Evolutionary conservation across 1,284 basidiomycete genomes (phyloP).

Genomic region (Rhodotorula sp.): DNA sequence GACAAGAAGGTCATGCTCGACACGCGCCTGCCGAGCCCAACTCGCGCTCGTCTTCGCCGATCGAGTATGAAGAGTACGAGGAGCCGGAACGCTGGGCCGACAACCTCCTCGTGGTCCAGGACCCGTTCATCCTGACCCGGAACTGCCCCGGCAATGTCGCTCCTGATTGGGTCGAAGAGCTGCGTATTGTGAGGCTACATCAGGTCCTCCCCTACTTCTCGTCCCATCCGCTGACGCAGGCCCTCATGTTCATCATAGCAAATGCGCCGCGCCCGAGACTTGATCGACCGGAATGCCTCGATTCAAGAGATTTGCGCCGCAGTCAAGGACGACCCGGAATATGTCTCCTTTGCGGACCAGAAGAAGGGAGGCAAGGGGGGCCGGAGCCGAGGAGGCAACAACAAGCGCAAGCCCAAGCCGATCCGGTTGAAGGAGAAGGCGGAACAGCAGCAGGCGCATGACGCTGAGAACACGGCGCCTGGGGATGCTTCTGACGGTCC

Average conservation of each 20-base stretch:
- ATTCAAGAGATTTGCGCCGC: conserved; percentile 19
- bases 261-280: conserved; percentile 25
- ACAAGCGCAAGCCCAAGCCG: not conserved
- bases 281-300: conserved; percentile 23
- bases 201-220: no score
- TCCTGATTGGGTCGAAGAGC: conserved; percentile 36
- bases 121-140: conserved; percentile 49
- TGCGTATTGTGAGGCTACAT: conserved; percentile 16
- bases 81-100: conserved; percentile 44
- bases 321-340: not conserved
- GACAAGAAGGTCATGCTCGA: not conserved
- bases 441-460: not conserved
- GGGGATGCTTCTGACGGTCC: not conserved
- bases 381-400: not conserved
- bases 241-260: conserved; percentile 18
- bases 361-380: not conserved
- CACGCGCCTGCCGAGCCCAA: not conserved
- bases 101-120: conserved; percentile 47
- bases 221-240: not conserved
- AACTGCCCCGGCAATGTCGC: conserved; percentile 47
- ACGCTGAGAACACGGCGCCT: no score
- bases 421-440: not conserved
- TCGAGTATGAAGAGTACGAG: conserved; percentile 38
- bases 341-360: not conserved
- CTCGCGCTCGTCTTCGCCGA: conserved; percentile 28